Percentiles rank a stretch among this genome's conserved stretches.
These are phyloP conservation scores for Fusarium sp. DNA, from an alignment of 2,329 filamentous ascomycete species.

Conservation along the genomic window DNA sequence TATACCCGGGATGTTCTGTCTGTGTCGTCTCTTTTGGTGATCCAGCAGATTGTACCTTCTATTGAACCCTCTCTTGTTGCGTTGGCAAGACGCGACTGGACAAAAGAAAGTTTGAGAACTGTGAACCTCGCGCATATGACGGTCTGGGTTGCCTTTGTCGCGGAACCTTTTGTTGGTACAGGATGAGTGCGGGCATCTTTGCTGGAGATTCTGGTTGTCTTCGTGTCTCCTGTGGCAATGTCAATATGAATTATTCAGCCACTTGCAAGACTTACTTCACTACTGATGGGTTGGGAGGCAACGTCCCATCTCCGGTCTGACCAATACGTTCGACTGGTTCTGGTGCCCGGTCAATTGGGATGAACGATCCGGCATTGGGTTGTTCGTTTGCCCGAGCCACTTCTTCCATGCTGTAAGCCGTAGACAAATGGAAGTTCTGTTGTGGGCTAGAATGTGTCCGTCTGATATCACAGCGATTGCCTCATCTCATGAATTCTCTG, in stretches of 20 bases:
- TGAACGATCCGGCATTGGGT: background rate
- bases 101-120: background rate
- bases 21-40: background rate
- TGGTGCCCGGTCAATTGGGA: background rate
- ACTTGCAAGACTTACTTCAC: background rate
- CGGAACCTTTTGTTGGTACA: background rate
- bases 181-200: background rate
- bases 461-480: background rate
- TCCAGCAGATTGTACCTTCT: background rate
- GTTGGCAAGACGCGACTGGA: background rate
- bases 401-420: background rate
- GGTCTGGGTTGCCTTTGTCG: background rate
- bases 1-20: background rate
- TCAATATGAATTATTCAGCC: background rate
- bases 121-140: background rate
- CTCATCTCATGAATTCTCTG: background rate
- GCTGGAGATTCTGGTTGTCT: background rate
- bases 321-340: background rate
- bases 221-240: background rate
- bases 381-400: background rate
- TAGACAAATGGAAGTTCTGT: background rate
- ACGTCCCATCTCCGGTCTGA: background rate
- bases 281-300: background rate
- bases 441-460: background rate
- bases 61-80: background rate